A percentile compares a stretch with the other conserved stretches of the same genome.
Evolutionary conservation across 2,329 filamentous ascomycete species (phyloP).

Genomic region (Colletotrichum sidae): DNA sequence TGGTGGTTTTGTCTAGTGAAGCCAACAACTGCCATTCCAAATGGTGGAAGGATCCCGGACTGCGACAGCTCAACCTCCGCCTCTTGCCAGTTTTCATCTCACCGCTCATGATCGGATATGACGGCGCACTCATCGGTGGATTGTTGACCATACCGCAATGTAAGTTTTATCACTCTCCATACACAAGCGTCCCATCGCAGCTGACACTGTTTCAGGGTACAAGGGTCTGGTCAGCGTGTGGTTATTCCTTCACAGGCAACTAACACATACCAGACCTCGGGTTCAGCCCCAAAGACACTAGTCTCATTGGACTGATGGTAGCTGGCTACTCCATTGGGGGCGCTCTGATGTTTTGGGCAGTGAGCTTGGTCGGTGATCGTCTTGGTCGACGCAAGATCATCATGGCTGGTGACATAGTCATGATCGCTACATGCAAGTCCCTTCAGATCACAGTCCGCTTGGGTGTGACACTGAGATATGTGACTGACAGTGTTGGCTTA

Average conservation of each 20-base stretch:
- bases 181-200: no score
- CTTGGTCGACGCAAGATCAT: neutral
- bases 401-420: neutral
- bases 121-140: neutral
- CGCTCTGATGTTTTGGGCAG: neutral
- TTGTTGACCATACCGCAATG: neutral
- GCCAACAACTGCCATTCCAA: neutral
- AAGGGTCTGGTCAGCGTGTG: neutral
- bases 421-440: neutral
- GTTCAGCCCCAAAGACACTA: neutral
- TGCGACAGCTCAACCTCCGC: neutral
- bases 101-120: neutral
- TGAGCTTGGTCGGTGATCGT: neutral
- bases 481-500: no score
- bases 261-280: neutral
- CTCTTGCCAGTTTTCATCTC: neutral
- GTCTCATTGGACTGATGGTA: slow-evolving; percentile 3
- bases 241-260: neutral
- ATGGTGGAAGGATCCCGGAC: neutral
- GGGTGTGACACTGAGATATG: no score
- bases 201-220: neutral
- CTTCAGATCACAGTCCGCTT: no score
- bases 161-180: neutral
- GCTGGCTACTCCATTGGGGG: slow-evolving; percentile 8
- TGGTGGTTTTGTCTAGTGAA: neutral